Evolutionary conservation across 179 eudicot genomes (phyloP).

Genomic region (Carnegiea gigantea): DNA sequence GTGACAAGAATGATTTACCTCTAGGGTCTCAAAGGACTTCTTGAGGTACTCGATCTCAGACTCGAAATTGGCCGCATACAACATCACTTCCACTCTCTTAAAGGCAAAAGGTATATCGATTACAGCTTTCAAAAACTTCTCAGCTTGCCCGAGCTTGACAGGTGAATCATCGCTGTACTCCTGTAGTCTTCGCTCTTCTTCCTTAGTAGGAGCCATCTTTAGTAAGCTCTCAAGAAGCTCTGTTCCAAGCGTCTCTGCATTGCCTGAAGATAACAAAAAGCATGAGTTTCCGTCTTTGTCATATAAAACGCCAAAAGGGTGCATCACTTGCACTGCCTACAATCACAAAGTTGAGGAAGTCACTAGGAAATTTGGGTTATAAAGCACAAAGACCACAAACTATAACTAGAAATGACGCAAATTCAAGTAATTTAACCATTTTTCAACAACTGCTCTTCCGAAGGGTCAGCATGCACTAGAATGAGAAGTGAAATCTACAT

Average conservation of each 20-base stretch:
- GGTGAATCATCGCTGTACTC: slow-evolving; percentile 85
- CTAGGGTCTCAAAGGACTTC: slow-evolving; percentile 77
- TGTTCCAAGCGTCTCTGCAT: slow-evolving; percentile 80
- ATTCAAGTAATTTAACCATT: neutral
- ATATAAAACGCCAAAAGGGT: neutral
- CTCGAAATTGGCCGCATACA: slow-evolving; percentile 78
- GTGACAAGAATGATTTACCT: slow-evolving; percentile 47
- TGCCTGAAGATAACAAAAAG: slow-evolving; percentile 49
- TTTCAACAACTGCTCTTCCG: neutral
- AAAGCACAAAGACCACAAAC: neutral
- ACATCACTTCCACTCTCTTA: slow-evolving; percentile 81
- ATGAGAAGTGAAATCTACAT: neutral
- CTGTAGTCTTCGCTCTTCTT: slow-evolving; percentile 84
- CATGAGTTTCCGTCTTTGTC: slow-evolving; percentile 4
- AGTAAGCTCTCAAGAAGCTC: slow-evolving; percentile 86
- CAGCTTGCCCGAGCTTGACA: slow-evolving; percentile 86
- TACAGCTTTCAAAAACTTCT: slow-evolving; percentile 82
- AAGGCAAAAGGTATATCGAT: slow-evolving; percentile 87
- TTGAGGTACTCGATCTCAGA: slow-evolving; percentile 85
- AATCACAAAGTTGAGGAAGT: neutral
- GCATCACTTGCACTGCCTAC: neutral
- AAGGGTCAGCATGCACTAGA: neutral
- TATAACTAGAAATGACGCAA: neutral
- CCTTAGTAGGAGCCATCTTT: slow-evolving; percentile 96
- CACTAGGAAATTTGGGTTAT: neutral